Base-by-base conservation (phyloP, 306 rosid genomes). In the Vachellia collinsii region DNA sequence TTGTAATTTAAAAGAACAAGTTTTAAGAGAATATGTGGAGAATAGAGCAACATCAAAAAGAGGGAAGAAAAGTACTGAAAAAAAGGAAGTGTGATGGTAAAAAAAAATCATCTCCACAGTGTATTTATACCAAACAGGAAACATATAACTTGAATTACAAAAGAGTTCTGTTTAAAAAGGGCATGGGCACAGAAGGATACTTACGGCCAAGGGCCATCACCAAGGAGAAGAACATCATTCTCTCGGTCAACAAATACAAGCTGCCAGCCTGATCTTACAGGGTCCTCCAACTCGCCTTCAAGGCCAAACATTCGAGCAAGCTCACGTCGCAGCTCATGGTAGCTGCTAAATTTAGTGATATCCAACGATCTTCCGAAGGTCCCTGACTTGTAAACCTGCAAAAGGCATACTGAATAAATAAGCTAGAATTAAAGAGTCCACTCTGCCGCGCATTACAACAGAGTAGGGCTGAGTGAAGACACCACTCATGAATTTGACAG, bases 221-320 rank as follows among this genome's bases (percentile, higher is more conserved):
- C 99, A 11, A 95, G 97, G 88, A 95, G 99, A 89, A 93, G 97
- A 83, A 93, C 90, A 72, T 95, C 98, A 70, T 90, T 93, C 94
- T 93, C 98, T 87, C 97, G 91, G 92, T 93, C 99, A 70, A 95
- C 97, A 70, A 95, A 95, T 93, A 95, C 98, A 95, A 95, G 99
- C 99, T 95, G 98, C 99, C 99, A 95, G 99, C 99, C 98, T 95
- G 99, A 95, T 95, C 99, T 95, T 89, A 91, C 81, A 81, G 97
- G 98, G 87, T 93, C 99, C 89, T 93, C 99, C 90, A 95, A 82
- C 83, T 95, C 92, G 62, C 98, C 97, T 89, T 93, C 96, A 81
- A 93, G 95, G 79, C 94, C 88, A 81, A 95, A 95, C 98, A 93
- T 89, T n/a, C 84, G 93, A 67, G 99, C 99, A 7, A 95, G 93